These are phyloP conservation scores for Rutstroemia sp. DNA, from an alignment of 2,329 filamentous ascomycete genomes.

Conservation along the genomic window DNA sequence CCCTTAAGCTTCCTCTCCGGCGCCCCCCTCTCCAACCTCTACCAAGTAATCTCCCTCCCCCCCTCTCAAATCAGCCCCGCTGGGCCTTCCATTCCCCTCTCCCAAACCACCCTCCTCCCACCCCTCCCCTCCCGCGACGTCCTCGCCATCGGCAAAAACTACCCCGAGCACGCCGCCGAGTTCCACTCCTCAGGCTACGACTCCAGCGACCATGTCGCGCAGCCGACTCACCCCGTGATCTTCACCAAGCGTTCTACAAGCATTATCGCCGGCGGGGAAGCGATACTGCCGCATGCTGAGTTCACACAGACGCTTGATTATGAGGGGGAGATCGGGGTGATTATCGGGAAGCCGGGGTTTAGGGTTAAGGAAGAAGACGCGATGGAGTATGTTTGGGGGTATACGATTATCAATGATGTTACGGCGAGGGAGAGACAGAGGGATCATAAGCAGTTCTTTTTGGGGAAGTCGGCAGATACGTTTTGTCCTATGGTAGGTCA, in stretches of 20 bases:
- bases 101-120: too few relatives aligned
- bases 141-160: neutral
- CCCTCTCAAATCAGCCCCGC: too few relatives aligned
- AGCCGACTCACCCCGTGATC: slow-evolving; percentile 46
- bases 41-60: too few relatives aligned
- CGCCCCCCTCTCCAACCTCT: too few relatives aligned
- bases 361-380: slow-evolving; percentile 21
- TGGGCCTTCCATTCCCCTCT: too few relatives aligned
- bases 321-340: slow-evolving; percentile 43
- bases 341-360: slow-evolving; percentile 47
- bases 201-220: slow-evolving; percentile 44
- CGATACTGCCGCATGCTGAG: slow-evolving; percentile 38
- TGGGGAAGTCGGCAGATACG: slow-evolving; percentile 48
- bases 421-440: slow-evolving; percentile 46
- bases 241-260: slow-evolving; percentile 44
- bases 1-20: too few relatives aligned
- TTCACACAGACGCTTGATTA: slow-evolving; percentile 44
- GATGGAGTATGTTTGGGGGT: slow-evolving; percentile 27
- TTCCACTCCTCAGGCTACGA: slow-evolving; percentile 50
- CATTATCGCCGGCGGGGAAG: slow-evolving; percentile 33
- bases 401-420: slow-evolving; percentile 49
- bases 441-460: slow-evolving; percentile 55
- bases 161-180: slow-evolving; percentile 27
- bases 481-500: slow-evolving; percentile 43
- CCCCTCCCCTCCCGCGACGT: neutral